These are phyloP conservation scores for Trichophyton rubrum DNA, from an alignment of 2,329 filamentous ascomycete genomes.

Conservation along the genomic window DNA sequence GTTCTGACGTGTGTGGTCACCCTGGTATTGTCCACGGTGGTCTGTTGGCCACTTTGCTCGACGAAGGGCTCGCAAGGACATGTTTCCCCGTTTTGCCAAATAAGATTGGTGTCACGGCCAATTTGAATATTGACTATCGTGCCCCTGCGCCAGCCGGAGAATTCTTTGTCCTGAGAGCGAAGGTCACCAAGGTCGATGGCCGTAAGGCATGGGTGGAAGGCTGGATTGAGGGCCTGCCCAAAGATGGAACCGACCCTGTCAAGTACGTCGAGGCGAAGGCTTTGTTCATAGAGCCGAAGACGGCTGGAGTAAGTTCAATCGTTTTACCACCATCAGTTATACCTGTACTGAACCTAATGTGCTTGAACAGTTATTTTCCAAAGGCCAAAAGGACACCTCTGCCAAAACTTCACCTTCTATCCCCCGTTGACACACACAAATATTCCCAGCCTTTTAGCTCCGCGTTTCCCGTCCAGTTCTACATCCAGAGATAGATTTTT, in stretches of 20 bases:
- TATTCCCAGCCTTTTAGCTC: background rate
- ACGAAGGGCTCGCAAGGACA: constrained; percentile 55
- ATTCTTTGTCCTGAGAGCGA: constrained; percentile 47
- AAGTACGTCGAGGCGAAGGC: constrained; percentile 48
- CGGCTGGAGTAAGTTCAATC: constrained; percentile 54
- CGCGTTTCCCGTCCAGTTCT: background rate
- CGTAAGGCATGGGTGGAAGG: constrained; percentile 29
- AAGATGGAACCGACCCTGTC: constrained; percentile 56
- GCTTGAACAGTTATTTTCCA: constrained; percentile 10
- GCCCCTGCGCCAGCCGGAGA: constrained; percentile 46
- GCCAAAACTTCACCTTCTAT: background rate
- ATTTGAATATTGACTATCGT: constrained; percentile 50
- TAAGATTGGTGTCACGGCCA: constrained; percentile 44
- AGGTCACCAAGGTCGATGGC: constrained; percentile 29
- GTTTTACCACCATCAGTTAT: background rate
- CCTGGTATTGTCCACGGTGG: constrained; percentile 62
- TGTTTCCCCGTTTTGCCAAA: constrained; percentile 40
- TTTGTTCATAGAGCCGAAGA: constrained; percentile 47
- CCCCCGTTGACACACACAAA: background rate
- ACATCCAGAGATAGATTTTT: too few species aligned
- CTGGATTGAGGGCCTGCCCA: constrained; percentile 42
- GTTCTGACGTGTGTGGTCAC: constrained; percentile 53
- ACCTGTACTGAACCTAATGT: background rate
- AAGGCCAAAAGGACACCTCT: too few species aligned
- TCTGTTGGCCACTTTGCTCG: constrained; percentile 53